Percentiles rank a stretch among this genome's conserved stretches.
Conservation (phyloP, 2,329 filamentous ascomycete species). For the Aspergillus sp. region DNA sequence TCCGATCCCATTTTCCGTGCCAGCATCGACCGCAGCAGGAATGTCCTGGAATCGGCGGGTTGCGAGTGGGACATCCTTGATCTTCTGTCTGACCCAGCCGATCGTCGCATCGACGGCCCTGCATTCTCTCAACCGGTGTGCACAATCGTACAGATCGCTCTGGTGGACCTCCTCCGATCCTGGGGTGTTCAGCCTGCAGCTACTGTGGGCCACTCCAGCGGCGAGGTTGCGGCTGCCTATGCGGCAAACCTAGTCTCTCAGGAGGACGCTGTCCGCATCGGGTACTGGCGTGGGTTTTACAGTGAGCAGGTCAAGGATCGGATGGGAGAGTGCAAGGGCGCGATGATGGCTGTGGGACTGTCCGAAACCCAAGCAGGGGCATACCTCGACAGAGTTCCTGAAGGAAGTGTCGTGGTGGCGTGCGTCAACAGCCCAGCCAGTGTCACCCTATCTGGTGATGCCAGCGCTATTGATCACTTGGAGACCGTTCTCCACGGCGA, state of each 20-base stretch:
- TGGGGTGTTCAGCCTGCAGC: conserved; percentile 19
- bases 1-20: conserved; percentile 12
- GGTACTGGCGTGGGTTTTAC: too few relatives aligned
- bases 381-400: conserved; percentile 35
- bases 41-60: conserved; percentile 11
- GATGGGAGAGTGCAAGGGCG: conserved; percentile 27
- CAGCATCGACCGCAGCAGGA: conserved; percentile 9
- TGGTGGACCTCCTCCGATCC: conserved; percentile 22
- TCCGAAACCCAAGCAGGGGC: neutral
- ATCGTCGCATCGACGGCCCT: conserved; percentile 19
- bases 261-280: conserved; percentile 20
- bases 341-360: conserved; percentile 10
- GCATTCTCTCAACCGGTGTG: conserved; percentile 25
- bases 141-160: conserved; percentile 26
- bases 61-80: conserved; percentile 26
- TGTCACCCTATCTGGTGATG: conserved; percentile 45
- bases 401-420: conserved; percentile 18
- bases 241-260: conserved; percentile 20
- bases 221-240: conserved; percentile 32
- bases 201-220: conserved; percentile 31
- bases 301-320: too few relatives aligned
- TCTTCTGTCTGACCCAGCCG: conserved; percentile 17
- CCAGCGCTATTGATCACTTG: conserved; percentile 45
- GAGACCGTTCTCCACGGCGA: conserved; percentile 43
- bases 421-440: conserved; percentile 19